Base-by-base conservation (phyloP, 495 filamentous ascomycete genomes). In the Talaromyces thailandensis region DNA sequence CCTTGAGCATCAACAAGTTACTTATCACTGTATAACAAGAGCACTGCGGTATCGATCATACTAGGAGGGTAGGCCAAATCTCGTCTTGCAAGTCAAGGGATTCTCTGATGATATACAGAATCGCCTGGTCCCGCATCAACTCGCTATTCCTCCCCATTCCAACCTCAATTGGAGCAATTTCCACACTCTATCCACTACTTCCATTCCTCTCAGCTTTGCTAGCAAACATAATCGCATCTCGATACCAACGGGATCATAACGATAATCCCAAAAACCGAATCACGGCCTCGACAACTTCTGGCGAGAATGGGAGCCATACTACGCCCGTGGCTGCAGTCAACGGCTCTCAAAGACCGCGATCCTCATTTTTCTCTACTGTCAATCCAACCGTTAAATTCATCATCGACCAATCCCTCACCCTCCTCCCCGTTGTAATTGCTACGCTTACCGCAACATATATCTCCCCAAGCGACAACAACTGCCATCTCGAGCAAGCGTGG, bases 391-490 rank as follows among this genome's bases (percentile, higher is more conserved):
- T 64, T 9, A 50, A 60, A 25, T 62, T 56, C 12, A 43, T 65
- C 52, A 40, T 71, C 8, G 59, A 67, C 37, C 67, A 72, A 16
- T 23, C 81, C 48, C 76, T 79, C 26, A 76, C 79, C 48, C 72
- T 81, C 52, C 65, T 86, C 58, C 75, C 76, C 8, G 77, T 78
- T 24, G 69, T 84, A 52, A 66, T 88, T 28, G 80, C 82, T 23
- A 86, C 85, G 3, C 71, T 85, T 16, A 71, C 82, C 4, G 75
- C 82, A n/a, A 75, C 82, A 55, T 80, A 82, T 64, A 76, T 81
- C 61, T 71, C 71, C 29, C 78, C 85, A 1, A 70, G 76, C 0
- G 70, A 74, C 29, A 70, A 84, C 12, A 61, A 70, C 23, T 88
- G 85, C 64, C 67, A 70, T 7, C 77, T 90, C 5, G 69, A 85